A percentile compares a stretch with the other conserved stretches of the same genome.
Conservation (phyloP, 1,139 yeast species). For the Scheffersomyces insectosa region DNA sequence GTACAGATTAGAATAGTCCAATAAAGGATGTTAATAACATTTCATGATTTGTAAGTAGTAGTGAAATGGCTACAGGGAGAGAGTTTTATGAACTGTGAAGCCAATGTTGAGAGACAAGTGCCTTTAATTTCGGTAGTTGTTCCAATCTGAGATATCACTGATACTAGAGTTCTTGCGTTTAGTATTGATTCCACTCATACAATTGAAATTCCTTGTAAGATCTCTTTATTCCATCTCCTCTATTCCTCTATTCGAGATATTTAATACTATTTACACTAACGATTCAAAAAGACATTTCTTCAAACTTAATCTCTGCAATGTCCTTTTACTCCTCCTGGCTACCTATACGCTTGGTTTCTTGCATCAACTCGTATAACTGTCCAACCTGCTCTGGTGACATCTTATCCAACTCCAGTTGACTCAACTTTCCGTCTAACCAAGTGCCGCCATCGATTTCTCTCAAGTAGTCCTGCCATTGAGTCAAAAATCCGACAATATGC, state of each 20-base stretch:
- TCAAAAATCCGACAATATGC: slow-evolving; percentile 88
- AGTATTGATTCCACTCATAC: too few species aligned
- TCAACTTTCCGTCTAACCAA: slow-evolving; percentile 74
- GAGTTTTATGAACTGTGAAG: too few species aligned
- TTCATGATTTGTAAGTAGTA: too few species aligned
- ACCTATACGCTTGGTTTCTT: slow-evolving; percentile 56
- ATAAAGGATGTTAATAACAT: too few species aligned
- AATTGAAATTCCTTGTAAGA: background rate
- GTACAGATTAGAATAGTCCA: too few species aligned
- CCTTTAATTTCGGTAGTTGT: too few species aligned
- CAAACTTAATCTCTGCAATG: background rate
- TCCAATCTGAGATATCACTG: too few species aligned
- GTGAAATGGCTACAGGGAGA: too few species aligned
- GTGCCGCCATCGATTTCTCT: slow-evolving; percentile 68
- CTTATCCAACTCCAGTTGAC: slow-evolving; percentile 66
- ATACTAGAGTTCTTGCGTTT: too few species aligned
- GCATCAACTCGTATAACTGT: slow-evolving; percentile 59
- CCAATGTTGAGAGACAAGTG: too few species aligned
- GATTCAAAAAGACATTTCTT: too few species aligned
- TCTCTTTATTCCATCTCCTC: background rate
- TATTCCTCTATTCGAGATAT: background rate
- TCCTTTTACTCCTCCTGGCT: slow-evolving; percentile 45
- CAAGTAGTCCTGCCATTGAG: slow-evolving; percentile 93
- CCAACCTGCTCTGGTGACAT: slow-evolving; percentile 91
- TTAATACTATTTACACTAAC: background rate